A percentile compares a stretch with the other conserved stretches of the same genome.
phyloP scores from a whole-genome alignment of 257 asterid genomes.

The Lavandula angustifolia region DNA sequence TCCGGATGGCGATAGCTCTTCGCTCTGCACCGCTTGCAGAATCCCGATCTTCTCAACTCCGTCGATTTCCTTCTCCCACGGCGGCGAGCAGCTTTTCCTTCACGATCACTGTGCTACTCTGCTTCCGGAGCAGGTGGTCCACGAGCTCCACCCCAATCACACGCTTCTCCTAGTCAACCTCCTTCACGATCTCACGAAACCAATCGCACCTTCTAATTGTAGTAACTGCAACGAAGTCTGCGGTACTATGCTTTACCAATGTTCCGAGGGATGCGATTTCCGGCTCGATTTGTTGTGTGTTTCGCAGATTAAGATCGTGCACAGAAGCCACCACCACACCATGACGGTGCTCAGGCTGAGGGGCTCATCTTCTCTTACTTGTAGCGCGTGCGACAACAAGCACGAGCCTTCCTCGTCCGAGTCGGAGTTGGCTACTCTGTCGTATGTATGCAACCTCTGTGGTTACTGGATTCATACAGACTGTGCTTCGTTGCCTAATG shows the following conservation, averaged over 20 bases:
- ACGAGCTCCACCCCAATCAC: neutral
- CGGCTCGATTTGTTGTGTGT: constrained; percentile 11
- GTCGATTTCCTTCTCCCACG: neutral
- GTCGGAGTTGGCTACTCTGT: neutral
- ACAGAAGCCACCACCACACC: constrained; percentile 21
- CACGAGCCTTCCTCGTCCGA: neutral
- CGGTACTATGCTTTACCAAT: neutral
- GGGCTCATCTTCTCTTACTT: neutral
- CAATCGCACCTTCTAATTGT: no score
- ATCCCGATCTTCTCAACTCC: no score
- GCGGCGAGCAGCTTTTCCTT: neutral
- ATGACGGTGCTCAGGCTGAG: neutral
- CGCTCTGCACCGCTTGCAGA: no score
- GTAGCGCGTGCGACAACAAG: constrained; percentile 22
- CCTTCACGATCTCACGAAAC: no score
- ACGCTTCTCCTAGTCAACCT: neutral
- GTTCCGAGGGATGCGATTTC: neutral
- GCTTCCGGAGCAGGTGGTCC: neutral
- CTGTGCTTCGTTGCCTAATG: constrained; percentile 22
- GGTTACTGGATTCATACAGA: constrained; percentile 27
- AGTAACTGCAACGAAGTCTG: neutral
- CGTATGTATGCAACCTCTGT: neutral
- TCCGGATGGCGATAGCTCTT: no score
- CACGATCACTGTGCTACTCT: neutral
- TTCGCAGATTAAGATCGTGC: constrained; percentile 5